Conservation (phyloP, 2,329 filamentous ascomycete species). For the Magnaporthiopsis poae region DNA sequence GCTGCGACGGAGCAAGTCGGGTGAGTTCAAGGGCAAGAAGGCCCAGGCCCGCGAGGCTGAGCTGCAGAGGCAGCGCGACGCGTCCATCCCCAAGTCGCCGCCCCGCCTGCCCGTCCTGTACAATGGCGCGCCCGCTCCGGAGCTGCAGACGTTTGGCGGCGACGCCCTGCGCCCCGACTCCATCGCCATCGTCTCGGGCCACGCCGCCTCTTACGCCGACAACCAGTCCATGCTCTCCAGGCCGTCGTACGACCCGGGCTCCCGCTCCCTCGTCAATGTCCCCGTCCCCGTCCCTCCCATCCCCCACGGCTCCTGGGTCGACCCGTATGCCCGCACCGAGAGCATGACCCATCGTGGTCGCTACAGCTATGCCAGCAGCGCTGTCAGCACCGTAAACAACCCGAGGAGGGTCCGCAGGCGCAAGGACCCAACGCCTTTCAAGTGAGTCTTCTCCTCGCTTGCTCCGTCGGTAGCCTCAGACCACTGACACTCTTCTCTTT, state of each 20-base stretch:
- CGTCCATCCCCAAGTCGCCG: constrained; percentile 34
- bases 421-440: constrained; percentile 96
- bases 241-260: constrained; percentile 44
- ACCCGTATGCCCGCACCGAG: constrained; percentile 74
- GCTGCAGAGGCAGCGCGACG: constrained; percentile 40
- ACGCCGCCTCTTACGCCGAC: constrained; percentile 13
- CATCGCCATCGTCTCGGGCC: constrained; percentile 46
- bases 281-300: constrained; percentile 45
- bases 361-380: constrained; percentile 91
- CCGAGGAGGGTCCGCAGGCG: constrained; percentile 82
- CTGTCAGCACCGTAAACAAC: constrained; percentile 83
- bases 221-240: constrained; percentile 30
- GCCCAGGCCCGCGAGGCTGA: constrained; percentile 44
- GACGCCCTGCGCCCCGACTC: constrained; percentile 53
- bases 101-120: constrained; percentile 44
- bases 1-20: constrained; percentile 58
- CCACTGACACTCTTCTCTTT: neutral
- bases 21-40: constrained; percentile 55
- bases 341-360: constrained; percentile 95
- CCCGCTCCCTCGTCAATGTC: constrained; percentile 29
- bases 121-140: constrained; percentile 35
- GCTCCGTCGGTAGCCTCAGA: neutral
- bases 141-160: constrained; percentile 40
- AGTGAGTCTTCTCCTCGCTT: constrained; percentile 58
- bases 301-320: constrained; percentile 51